Conservation (phyloP, 805 yeast genomes). For the Lipomyces yamadae region DNA sequence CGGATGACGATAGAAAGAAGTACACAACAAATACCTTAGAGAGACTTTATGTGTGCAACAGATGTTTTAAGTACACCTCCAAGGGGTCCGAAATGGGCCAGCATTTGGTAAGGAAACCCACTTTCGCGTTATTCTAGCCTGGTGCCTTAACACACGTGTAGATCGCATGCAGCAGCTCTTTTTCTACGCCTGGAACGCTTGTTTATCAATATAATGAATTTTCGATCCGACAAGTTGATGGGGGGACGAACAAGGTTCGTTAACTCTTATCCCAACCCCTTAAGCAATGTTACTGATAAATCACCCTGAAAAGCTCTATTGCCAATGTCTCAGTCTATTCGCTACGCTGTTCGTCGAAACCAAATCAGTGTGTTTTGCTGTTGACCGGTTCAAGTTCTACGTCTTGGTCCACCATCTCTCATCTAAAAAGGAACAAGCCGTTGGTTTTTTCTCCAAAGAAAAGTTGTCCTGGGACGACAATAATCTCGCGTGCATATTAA, state of each 20-base stretch:
- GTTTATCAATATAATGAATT: conserved; percentile 64
- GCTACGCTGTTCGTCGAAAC: conserved; percentile 88
- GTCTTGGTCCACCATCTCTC: conserved; percentile 47
- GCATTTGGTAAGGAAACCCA: conserved; percentile 51
- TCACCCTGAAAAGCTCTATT: conserved; percentile 53
- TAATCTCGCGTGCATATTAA: conserved; percentile 87
- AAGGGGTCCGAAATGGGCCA: conserved; percentile 49
- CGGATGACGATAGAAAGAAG: conserved; percentile 41
- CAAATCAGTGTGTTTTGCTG: conserved; percentile 81
- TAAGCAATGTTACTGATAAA: not conserved
- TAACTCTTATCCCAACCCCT: too few relatives aligned
- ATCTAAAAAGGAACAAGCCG: conserved; percentile 51
- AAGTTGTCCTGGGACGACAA: conserved; percentile 73
- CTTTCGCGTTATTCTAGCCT: not conserved
- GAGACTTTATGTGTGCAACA: conserved; percentile 70
- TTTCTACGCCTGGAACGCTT: conserved; percentile 64
- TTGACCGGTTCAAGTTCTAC: conserved; percentile 81
- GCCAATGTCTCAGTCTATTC: conserved; percentile 82
- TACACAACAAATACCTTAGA: conserved; percentile 39
- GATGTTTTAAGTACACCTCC: conserved; percentile 82
- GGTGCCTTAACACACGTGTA: conserved; percentile 47
- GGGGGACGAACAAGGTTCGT: conserved; percentile 54
- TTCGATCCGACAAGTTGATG: conserved; percentile 70
- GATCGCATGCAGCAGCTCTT: conserved; percentile 41
- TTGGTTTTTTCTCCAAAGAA: conserved; percentile 95